phyloP scores from a whole-genome alignment of 75 land plant species.

The Pinus tabuliformis region DNA sequence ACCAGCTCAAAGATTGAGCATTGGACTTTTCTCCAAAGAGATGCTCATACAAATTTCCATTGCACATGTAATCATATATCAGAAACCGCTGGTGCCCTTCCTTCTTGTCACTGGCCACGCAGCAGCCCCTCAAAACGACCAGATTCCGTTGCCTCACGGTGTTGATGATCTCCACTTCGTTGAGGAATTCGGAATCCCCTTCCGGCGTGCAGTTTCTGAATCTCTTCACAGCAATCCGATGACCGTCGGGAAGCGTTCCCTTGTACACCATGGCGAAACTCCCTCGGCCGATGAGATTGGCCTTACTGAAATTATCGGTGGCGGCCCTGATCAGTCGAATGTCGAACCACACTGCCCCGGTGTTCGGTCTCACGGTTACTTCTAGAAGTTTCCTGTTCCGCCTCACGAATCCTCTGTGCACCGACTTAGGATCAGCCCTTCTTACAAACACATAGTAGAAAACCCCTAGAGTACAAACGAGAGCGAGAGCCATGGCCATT shows the following conservation, averaged over 20 bases:
- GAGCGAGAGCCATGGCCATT: slow-evolving; percentile 15
- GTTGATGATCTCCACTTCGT: slow-evolving; percentile 16
- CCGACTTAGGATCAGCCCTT: slow-evolving; percentile 1
- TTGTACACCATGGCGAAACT: slow-evolving; percentile 73
- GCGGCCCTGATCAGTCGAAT: background rate
- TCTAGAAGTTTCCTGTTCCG: background rate
- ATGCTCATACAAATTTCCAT: slow-evolving; percentile 12
- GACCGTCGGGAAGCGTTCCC: slow-evolving; percentile 50
- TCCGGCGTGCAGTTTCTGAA: slow-evolving; percentile 46
- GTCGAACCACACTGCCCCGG: slow-evolving; percentile 47
- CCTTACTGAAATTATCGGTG: slow-evolving; percentile 46
- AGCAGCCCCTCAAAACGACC: slow-evolving; percentile 28
- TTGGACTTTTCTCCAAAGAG: background rate
- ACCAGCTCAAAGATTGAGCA: slow-evolving; percentile 18
- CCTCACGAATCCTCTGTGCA: slow-evolving; percentile 15
- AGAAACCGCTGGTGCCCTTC: slow-evolving; percentile 21
- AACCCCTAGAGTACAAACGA: slow-evolving; percentile 7
- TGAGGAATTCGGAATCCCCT: slow-evolving; percentile 13
- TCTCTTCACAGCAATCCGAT: slow-evolving; percentile 55
- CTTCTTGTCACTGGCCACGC: slow-evolving; percentile 8
- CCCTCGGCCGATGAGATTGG: slow-evolving; percentile 60
- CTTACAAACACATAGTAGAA: slow-evolving; percentile 9
- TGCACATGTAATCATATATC: slow-evolving; percentile 30
- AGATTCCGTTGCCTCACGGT: slow-evolving; percentile 30
- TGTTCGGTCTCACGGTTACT: slow-evolving; percentile 21